These are phyloP conservation scores for Arctium lappa DNA, from an alignment of 129 eudicot genomes.

Conservation along the genomic window DNA sequence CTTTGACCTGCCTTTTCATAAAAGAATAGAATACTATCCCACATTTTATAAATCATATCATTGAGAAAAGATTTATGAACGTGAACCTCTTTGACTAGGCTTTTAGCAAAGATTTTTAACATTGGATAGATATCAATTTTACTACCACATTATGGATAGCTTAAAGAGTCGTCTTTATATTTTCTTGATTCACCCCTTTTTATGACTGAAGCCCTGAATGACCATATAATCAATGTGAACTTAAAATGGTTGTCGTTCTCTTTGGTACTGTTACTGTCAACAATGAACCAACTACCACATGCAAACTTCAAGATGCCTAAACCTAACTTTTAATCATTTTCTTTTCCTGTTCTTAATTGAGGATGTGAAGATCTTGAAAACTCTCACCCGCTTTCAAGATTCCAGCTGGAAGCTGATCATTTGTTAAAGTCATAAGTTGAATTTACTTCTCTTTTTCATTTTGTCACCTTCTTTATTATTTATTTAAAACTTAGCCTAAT, in stretches of 20 bases:
- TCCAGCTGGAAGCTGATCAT: conserved; percentile 27
- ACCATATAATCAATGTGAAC: conserved; percentile 21
- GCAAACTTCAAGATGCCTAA: conserved; percentile 18
- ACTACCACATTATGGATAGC: not conserved
- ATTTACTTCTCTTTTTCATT: conserved; percentile 3
- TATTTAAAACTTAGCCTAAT: not conserved
- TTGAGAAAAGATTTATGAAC: not conserved
- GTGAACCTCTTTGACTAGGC: not conserved
- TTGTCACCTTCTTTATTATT: conserved; percentile 8
- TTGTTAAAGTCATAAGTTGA: conserved; percentile 19
- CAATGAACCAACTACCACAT: conserved; percentile 34
- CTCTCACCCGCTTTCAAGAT: conserved; percentile 15
- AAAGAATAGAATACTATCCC: not conserved
- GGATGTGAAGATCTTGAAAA: conserved; percentile 11
- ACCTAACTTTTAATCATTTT: conserved; percentile 28
- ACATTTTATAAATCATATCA: not conserved
- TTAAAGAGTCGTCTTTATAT: not conserved
- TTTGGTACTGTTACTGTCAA: conserved; percentile 18
- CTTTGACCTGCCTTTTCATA: not conserved
- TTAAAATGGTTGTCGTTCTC: conserved; percentile 1
- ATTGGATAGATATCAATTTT: not conserved
- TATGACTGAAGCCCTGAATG: conserved; percentile 20
- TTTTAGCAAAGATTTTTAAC: not conserved
- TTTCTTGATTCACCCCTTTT: not conserved
- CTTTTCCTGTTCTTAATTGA: conserved; percentile 10